phyloP scores from a whole-genome alignment of 108 stramenopile species.

The Mayamaea pseudoterrestris region DNA sequence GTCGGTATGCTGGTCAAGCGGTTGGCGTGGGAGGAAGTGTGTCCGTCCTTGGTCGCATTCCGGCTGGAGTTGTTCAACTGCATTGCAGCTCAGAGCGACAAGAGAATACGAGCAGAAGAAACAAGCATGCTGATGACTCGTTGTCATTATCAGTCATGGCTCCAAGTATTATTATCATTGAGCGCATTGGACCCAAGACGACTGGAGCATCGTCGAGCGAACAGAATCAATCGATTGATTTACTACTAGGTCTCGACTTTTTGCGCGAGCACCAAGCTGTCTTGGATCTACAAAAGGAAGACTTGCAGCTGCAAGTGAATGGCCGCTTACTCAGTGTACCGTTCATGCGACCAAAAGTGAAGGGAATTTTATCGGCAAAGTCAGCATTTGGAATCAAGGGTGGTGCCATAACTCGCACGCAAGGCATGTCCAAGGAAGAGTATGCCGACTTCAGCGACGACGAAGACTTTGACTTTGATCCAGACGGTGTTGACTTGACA shows the following conservation, averaged over 20 bases:
- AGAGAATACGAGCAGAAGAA: no score
- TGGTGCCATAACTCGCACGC: not conserved
- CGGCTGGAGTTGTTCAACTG: conserved; percentile 30
- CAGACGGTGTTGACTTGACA: conserved; percentile 1
- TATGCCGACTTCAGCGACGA: not conserved
- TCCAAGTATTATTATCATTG: conserved; percentile 38
- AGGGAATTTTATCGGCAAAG: no score
- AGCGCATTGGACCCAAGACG: conserved; percentile 28
- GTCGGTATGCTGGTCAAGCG: conserved; percentile 49
- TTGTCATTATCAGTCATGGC: not conserved
- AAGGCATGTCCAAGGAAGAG: not conserved
- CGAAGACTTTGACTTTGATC: conserved; percentile 3
- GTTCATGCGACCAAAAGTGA: conserved; percentile 4
- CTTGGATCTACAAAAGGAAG: conserved; percentile 7
- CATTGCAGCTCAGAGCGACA: no score
- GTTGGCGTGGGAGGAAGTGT: conserved; percentile 45
- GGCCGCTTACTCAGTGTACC: not conserved
- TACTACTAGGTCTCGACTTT: conserved; percentile 20
- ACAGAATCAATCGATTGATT: conserved; percentile 38
- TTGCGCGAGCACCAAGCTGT: conserved; percentile 11
- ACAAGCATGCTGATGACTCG: no score
- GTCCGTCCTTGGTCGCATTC: conserved; percentile 41
- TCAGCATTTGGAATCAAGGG: no score
- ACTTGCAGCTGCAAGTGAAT: conserved; percentile 2
- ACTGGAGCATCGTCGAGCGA: no score